Base-by-base conservation (phyloP, 768 basidiomycete genomes). In the Amanita molliuscula region DNA sequence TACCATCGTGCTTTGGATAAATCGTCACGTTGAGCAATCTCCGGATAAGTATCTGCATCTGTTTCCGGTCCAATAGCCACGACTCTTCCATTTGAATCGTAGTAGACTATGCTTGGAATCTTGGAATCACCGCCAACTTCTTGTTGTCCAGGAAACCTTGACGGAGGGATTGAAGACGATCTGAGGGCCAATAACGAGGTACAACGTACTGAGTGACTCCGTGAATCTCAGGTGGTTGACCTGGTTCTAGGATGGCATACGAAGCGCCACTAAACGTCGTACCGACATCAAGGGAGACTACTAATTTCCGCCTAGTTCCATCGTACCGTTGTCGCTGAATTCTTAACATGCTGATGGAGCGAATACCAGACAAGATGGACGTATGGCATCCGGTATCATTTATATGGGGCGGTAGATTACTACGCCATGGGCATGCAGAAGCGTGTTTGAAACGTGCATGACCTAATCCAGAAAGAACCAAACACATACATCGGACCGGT, bases 281-380 rank as follows among this genome's bases (percentile, higher is more conserved):
- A 4, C 77, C 77, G 2, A 78, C 59, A 48, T 78, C 77, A 33
- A 78, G 72, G 0, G 73, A 73, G 13, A 78, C 52, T 2, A 77
- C 72, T 4, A 78, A 60, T 52, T 68, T 69, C 29, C 69, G 66
- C 26, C 56, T 48, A 8, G 62, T 20, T 16, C 76, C 77, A 29
- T 54, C 57, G 61, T 73, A 75, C 2, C 67, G 65, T 26, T 61
- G 54, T 56, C 71, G 34, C 34, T 47, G 47, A 46, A 10, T 58
- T 40, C 54, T 31, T 13, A 53, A 44, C 59, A 59, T 62, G 3
- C 33, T 16, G 28, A 33, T 23, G 15, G 6, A n/a, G 21, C 23
- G 13, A 25, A 23, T 7, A 15, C 9, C 25, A 7, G 15, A 43
- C n/a, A 1, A 7, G 11, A 25, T 3, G 16, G 15, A 18, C 11